Evolutionary conservation across 2,329 filamentous ascomycete species (phyloP), one percentile per base, ranked within the genome.

Genomic region (Monosporascus sp.): DNA sequence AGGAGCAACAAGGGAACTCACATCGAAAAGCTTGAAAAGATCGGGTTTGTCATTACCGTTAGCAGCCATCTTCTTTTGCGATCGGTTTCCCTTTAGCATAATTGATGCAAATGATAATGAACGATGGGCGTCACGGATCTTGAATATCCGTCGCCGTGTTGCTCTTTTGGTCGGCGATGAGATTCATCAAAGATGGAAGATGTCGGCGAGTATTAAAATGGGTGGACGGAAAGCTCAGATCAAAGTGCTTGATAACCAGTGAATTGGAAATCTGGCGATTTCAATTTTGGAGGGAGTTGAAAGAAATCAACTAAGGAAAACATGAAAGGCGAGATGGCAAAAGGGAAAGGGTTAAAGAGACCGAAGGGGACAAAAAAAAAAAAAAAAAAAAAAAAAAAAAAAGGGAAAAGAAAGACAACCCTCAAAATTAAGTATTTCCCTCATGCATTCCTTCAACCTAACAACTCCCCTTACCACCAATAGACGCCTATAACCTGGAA

Each of bases 121-220:
- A 26, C 7, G 41, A 11, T 17, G 20, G 41, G 11, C 31, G 31
- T 35, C 14, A 11, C 31, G 14, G 31, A 14, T 14, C 31, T 35
- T 35, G 31, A 35, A 14, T 35, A 35, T 35, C 11, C 31, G 31
- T 14, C 9, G 9, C 31, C 31, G 5, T 14, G 11, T 5, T 35
- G 31, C 9, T 35, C 9, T 14, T 35, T 35, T 35, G 9, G 31
- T 35, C 31, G 31, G 31, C 11, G 9, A 35, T 0, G 31, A 14
- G 31, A 35, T 35, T 14, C 14, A 41, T 35, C 22, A 52, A 54
- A 24, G 52, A 37, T 8, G 24, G 26, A 11, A 37, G 51, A 16
- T 45, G 49, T 7, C 48, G 31, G 50, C 26, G 53, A 53, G 11
- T 50, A 56, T 56, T 14, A 14, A n/a, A 19, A n/a, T 2, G 24